phyloP scores from a whole-genome alignment of 331 rosid genomes.

The Malus hybrid region DNA sequence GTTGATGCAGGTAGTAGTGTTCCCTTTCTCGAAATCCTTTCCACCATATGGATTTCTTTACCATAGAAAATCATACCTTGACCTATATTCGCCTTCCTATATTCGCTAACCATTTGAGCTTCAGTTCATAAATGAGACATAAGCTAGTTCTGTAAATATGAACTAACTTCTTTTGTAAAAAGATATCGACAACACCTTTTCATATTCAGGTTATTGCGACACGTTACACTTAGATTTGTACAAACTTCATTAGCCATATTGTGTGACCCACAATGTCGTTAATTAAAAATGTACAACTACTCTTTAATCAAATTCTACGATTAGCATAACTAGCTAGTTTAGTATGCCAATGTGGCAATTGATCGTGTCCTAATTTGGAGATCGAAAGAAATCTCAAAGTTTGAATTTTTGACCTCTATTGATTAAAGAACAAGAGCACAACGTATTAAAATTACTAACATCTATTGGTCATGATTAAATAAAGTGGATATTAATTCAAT shows the following conservation, averaged over 20 bases:
- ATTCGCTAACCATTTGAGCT: not conserved
- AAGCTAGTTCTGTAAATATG: too few species aligned
- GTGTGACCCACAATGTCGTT: not conserved
- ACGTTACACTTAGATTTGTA: not conserved
- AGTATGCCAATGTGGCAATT: not conserved
- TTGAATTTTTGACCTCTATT: not conserved
- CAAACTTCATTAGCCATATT: not conserved
- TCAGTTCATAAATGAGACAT: not conserved
- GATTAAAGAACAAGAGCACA: not conserved
- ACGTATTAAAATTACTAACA: not conserved
- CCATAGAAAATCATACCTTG: not conserved
- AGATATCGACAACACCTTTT: too few species aligned
- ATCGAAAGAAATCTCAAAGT: not conserved
- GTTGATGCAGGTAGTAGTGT: not conserved
- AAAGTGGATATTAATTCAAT: not conserved
- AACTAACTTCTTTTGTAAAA: too few species aligned
- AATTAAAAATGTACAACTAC: not conserved
- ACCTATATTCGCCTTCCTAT: not conserved
- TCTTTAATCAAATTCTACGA: not conserved
- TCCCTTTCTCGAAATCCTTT: not conserved
- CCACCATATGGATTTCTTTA: not conserved
- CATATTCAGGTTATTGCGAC: too few species aligned
- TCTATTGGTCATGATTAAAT: not conserved
- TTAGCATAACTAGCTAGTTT: not conserved
- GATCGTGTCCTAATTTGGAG: not conserved